phyloP scores from a whole-genome alignment of 2,329 filamentous ascomycete genomes.

The Stachybotrys elegans region DNA sequence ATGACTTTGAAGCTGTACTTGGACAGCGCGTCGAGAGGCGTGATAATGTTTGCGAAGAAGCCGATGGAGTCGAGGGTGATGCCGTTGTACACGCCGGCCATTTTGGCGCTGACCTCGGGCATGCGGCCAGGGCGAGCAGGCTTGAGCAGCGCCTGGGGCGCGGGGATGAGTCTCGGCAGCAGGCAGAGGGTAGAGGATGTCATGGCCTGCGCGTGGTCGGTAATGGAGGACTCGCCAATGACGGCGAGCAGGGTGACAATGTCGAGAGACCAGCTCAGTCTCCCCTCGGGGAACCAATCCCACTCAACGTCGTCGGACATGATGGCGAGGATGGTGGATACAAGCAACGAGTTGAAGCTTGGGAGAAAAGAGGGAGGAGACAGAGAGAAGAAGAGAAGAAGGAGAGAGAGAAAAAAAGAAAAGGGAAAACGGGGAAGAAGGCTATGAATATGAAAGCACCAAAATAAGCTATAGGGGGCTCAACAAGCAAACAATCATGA shows the following conservation, averaged over 20 bases:
- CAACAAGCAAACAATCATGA: too few relatives aligned
- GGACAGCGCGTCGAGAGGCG: slow-evolving; percentile 44
- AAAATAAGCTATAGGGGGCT: too few relatives aligned
- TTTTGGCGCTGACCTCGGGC: slow-evolving; percentile 47
- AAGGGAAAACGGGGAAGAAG: neutral
- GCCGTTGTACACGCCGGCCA: slow-evolving; percentile 55
- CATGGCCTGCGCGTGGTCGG: slow-evolving; percentile 52
- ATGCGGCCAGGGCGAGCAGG: slow-evolving; percentile 49
- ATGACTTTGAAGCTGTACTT: slow-evolving; percentile 44
- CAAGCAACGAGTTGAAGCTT: neutral
- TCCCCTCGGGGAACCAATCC: slow-evolving; percentile 39
- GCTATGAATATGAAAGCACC: too few relatives aligned
- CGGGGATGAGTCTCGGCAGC: slow-evolving; percentile 56
- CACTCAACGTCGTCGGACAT: slow-evolving; percentile 17
- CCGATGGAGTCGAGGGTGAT: slow-evolving; percentile 49
- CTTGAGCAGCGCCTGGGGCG: slow-evolving; percentile 57
- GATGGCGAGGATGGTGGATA: neutral
- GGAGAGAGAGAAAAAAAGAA: slow-evolving; percentile 7
- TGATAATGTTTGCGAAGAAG: slow-evolving; percentile 58
- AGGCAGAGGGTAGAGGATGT: slow-evolving; percentile 54
- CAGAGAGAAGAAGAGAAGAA: neutral
- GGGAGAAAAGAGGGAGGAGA: neutral
- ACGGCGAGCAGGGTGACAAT: slow-evolving; percentile 59
- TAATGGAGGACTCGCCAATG: slow-evolving; percentile 55
- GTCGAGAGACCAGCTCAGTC: slow-evolving; percentile 49